A percentile compares a stretch with the other conserved stretches of the same genome.
Evolutionary conservation across 1,139 yeast genomes (phyloP).

Genomic region (Suhomyces anneliseae): DNA sequence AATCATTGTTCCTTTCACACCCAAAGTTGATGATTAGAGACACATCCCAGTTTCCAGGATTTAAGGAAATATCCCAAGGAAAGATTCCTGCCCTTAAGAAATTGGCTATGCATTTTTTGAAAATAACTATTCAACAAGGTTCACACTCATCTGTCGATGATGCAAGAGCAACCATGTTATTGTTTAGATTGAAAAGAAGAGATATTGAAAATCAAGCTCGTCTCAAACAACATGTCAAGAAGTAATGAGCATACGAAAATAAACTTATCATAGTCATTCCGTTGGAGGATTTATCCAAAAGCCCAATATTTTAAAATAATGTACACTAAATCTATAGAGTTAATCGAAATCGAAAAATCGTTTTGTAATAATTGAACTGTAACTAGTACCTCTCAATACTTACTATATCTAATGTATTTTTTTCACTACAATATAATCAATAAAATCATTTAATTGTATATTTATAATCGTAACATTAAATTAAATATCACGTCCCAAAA

Average conservation of each 20-base stretch:
- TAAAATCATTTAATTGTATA: no score
- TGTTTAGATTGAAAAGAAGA: slow-evolving; percentile 60
- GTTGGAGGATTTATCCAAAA: no score
- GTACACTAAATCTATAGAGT: no score
- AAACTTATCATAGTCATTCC: no score
- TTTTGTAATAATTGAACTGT: no score
- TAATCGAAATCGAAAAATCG: no score
- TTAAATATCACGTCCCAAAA: no score
- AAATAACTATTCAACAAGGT: slow-evolving; percentile 66
- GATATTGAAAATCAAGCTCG: slow-evolving; percentile 50
- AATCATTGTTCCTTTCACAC: slow-evolving; percentile 64
- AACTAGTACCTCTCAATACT: no score
- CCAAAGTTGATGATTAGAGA: slow-evolving; percentile 69
- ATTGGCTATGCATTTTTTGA: slow-evolving; percentile 56
- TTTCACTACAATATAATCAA: no score
- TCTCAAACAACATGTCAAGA: slow-evolving; percentile 4
- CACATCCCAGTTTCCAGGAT: slow-evolving; percentile 65
- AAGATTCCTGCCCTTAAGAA: slow-evolving; percentile 72
- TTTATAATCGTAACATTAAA: no score
- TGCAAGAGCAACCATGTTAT: slow-evolving; percentile 82
- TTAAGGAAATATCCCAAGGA: slow-evolving; percentile 60
- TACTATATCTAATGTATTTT: no score
- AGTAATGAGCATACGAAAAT: not conserved
- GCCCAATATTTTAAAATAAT: no score
- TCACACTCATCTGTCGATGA: slow-evolving; percentile 89